A percentile compares a stretch with the other conserved stretches of the same genome.
Conservation (phyloP, 2,329 filamentous ascomycete species). For the Clarireedia paspali region DNA sequence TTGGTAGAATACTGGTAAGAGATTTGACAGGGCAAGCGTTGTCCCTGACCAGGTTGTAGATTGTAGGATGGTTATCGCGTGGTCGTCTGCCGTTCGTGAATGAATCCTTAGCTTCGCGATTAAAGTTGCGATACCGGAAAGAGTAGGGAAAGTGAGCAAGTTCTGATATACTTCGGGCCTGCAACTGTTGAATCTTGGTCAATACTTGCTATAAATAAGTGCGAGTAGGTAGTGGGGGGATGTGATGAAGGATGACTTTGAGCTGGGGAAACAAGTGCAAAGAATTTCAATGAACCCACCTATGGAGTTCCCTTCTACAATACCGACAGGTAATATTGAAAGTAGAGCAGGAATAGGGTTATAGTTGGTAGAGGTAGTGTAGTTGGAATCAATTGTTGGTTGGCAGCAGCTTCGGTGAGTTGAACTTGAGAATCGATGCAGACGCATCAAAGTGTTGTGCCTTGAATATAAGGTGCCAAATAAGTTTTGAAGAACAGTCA, state of each 20-base stretch:
- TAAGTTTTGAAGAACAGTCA: neutral
- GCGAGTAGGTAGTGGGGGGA: neutral
- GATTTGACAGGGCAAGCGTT: conserved; percentile 25
- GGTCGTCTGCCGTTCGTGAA: conserved; percentile 18
- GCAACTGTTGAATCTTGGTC: neutral
- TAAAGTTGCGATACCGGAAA: neutral
- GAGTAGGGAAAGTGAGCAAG: neutral
- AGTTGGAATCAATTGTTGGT: conserved; percentile 2
- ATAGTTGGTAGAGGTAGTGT: neutral
- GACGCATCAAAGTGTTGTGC: neutral
- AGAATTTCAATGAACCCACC: neutral
- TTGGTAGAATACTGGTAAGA: conserved; percentile 23
- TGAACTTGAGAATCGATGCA: neutral
- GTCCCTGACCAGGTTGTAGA: conserved; percentile 26
- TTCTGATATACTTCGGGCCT: neutral
- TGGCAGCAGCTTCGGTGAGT: neutral
- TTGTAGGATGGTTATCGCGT: conserved; percentile 25
- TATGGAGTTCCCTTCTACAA: neutral
- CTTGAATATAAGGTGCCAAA: neutral
- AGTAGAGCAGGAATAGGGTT: neutral
- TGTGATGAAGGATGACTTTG: too few relatives aligned
- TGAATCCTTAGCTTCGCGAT: neutral
- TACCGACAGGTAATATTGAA: neutral
- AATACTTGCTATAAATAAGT: neutral
- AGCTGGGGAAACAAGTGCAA: neutral